Conservation (phyloP, 306 rosid species). For the Abrus precatorius region DNA sequence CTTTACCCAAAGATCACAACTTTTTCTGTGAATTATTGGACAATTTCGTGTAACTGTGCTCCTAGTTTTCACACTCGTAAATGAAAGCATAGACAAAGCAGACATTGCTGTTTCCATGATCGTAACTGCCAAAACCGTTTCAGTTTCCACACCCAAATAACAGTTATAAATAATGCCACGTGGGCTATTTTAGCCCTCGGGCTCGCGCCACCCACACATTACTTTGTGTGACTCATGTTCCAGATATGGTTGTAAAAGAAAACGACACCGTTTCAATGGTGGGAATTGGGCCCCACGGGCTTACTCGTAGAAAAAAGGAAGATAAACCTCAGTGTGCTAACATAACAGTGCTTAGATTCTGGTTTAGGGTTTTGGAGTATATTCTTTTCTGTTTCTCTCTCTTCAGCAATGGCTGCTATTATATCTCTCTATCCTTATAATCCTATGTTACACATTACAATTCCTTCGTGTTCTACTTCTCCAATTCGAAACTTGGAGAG, state of each 20-base stretch:
- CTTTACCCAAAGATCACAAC: conserved; percentile 9
- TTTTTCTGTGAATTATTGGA: not conserved
- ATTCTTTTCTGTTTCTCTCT: conserved; percentile 54
- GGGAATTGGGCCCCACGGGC: not conserved
- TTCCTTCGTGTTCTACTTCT: conserved; percentile 44
- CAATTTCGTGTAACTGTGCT: conserved; percentile 24
- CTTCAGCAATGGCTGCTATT: conserved; percentile 55
- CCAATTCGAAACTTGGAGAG: conserved; percentile 19
- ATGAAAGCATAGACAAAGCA: conserved; percentile 39
- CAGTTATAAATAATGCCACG: conserved; percentile 53
- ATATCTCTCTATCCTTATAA: conserved; percentile 55
- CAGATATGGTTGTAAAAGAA: not conserved
- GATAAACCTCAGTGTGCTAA: conserved; percentile 34
- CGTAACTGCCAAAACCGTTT: not conserved
- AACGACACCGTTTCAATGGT: conserved; percentile 16
- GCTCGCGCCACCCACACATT: conserved; percentile 57
- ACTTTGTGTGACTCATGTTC: conserved; percentile 26
- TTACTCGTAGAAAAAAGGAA: not conserved
- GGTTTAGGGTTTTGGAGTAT: conserved; percentile 80
- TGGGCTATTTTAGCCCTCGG: conserved; percentile 36
- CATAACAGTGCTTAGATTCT: conserved; percentile 22
- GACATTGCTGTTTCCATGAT: conserved; percentile 60
- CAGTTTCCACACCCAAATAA: not conserved
- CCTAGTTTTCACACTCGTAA: conserved; percentile 37
- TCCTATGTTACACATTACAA: conserved; percentile 35